A percentile compares a stretch with the other conserved stretches of the same genome.
These are phyloP conservation scores for Escallonia rubra DNA, from an alignment of 129 eudicot species.

Conservation along the genomic window DNA sequence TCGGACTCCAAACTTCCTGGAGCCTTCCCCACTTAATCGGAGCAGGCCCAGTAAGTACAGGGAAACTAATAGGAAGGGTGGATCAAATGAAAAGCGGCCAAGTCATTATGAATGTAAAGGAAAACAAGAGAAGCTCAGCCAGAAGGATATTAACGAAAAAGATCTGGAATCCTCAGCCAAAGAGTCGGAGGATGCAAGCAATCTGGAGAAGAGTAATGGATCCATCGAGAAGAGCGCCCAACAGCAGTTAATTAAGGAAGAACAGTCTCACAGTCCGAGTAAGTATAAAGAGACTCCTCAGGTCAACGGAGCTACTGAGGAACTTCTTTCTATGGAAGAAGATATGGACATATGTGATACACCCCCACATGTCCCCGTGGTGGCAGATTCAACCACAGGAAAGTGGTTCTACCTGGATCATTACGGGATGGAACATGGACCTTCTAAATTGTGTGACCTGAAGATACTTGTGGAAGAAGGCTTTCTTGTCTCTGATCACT, in stretches of 20 bases:
- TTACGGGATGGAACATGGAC: conserved; percentile 72
- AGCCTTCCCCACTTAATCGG: conserved; percentile 49
- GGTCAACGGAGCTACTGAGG: conserved; percentile 65
- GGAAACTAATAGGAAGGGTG: conserved; percentile 37
- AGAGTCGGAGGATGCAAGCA: conserved; percentile 41
- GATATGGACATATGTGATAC: conserved; percentile 98
- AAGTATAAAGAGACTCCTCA: conserved; percentile 24
- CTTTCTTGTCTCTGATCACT: conserved; percentile 74
- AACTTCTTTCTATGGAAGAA: conserved; percentile 88
- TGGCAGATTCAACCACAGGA: conserved; percentile 43
- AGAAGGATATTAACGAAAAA: conserved; percentile 24
- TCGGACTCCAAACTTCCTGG: conserved; percentile 46
- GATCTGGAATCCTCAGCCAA: conserved; percentile 34
- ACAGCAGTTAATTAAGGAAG: conserved; percentile 23
- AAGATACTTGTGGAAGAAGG: conserved; percentile 75
- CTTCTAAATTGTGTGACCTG: conserved; percentile 67
- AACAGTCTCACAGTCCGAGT: conserved; percentile 24
- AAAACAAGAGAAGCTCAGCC: conserved; percentile 45
- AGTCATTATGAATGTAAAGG: conserved; percentile 41
- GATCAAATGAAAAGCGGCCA: conserved; percentile 46
- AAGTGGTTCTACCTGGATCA: conserved; percentile 91
- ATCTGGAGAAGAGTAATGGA: conserved; percentile 27
- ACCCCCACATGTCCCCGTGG: conserved; percentile 80
- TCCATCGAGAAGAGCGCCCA: conserved; percentile 23
- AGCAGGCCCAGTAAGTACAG: conserved; percentile 38